Base-by-base conservation (phyloP, 2,329 filamentous ascomycete genomes). In the Rhynchosporium graminicola region DNA sequence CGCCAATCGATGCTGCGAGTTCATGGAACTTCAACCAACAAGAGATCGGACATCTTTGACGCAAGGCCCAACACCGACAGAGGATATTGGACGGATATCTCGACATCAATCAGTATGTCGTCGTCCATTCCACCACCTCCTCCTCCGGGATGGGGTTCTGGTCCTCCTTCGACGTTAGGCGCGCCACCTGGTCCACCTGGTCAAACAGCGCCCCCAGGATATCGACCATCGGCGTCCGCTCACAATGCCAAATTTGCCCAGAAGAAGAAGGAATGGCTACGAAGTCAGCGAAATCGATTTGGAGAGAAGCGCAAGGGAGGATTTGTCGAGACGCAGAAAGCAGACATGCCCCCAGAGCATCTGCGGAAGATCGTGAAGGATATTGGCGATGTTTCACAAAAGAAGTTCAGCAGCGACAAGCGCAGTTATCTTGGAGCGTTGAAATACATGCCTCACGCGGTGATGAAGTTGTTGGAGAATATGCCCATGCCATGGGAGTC, bases 401-500 rank as follows among this genome's bases (percentile, higher is more conserved):
- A 97, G 81, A 98, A 97, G 77, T 99, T 97, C 81, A 97, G 92
- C 69, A 97, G 90, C 74, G 95, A 99, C 80, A 99, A 99, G 83
- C 87, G 95, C 70, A 97, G 93, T 78, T 99, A 99, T 76, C 83
- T 99, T 54, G 96, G 96, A 66, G 95, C 96, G 40, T 79, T 99
- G 67, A 99, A 99, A 79, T 99, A 97, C 79, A 99, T 99, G 95
- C 95, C 95, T 1, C 95, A 99, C 75, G 95, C 95, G 5, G 95
- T 99, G 10, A 79, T 99, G 79, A 99, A 99, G 80, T 83, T 99
- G 29, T 78, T 99, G 61, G 95, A 99, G 80, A 99, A 99, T 73
- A 99, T 99, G 95, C 95, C 95, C 3, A 99, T 99, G 95, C 95
- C 95, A 0, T 99, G 95, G 95, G 95, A 99, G 79, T 95, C 92